Evolutionary conservation across 225 moss, liverwort and hornwort species (phyloP), one percentile per base, ranked within the genome.

Genomic region (Physcomitrium patens): DNA sequence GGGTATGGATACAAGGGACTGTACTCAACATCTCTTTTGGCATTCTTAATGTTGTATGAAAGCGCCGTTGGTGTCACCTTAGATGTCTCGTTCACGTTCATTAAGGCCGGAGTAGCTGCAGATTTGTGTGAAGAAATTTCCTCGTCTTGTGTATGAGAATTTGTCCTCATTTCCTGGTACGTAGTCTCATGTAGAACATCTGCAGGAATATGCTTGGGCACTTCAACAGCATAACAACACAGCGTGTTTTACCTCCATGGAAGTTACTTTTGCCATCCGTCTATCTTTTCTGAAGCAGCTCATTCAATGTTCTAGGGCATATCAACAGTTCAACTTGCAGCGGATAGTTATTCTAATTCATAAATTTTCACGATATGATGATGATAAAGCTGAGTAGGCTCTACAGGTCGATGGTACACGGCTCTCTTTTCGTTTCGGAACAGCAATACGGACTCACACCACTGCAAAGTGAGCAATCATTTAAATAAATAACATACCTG

Each of bases 1-100:
- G 44, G 49, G 5, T 1, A 37, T 76, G 85, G 88, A 88, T 88
- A 88, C 88, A 85, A 76, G 63, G 85, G 88, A 53, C 85, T 88
- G 49, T 80, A 80, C 23, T 82, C 82, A 48, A 6, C 18, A 19
- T 78, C 78, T 18, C 52, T 76, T 78, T 72, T 58, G 47, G 42
- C 58, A 47, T 18, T 68, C 53, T 22, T 77, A 70, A 41, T 17
- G 48, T 74, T 13, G 65, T 78, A 42, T 24, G 76, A 73, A 59
- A 19, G 70, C 52, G 46, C 10, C 47, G 65, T 59, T 60, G 87
- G 87, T 58, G 84, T 87, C 64, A 44, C 27, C 20, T 7, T 65
- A 58, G 77, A 42, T 52, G 73, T 48, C 55, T 73, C 73, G 52
- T 63, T 63, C 15, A 53, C 70, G 53, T 74, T 44, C n/a, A 8